Base-by-base conservation (phyloP, 169 alveolate species). In the Babesia ovata region DNA sequence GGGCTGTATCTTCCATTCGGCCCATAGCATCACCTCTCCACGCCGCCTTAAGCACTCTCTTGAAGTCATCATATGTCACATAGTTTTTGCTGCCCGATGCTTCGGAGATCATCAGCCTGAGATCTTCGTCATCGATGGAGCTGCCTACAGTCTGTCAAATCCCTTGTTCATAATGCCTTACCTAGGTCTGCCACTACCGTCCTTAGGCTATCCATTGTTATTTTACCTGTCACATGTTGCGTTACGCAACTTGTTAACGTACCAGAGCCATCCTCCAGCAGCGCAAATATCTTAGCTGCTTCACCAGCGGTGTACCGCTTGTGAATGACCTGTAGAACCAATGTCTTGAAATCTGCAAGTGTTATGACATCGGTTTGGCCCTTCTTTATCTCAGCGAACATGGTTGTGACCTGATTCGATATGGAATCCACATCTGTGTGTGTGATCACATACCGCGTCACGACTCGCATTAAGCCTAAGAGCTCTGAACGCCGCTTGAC, bases 401-500 rank as follows among this genome's bases (percentile, higher is more conserved):
- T 48, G 46, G 65, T 63, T 42, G 42, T 83, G 29, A 83, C 63
- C 90, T 83, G 58, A 12, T n/a, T 14, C 16, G 26, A 1, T 4
- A 19, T 48, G 72, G 17, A 26, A 42, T 46, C 39, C 14, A 4
- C 33, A 36, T 11, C 26, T 7, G 45, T 17, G n/a, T 21, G 63
- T 12, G 33, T 10, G 22, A n/a, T n/a, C 16, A 69, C 75, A 19
- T 71, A 83, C 90, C 61, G 79, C 50, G 22, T 67, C 82, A 11
- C 69, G 46, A n/a, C 83, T 65, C 16, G 83, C 63, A 45, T 73
- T 69, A 49, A 83, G 75, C 54, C 90, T 56, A 9, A 83, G 77
- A 39, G 90, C 90, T 45, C 79, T 52, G 74, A 83, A 83, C n/a
- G 90, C 81, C 4, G 86, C 90, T 57, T 83, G 85, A 44, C 90